A percentile compares a stretch with the other conserved stretches of the same genome.
Conservation (phyloP, 176 grass and related monocot genomes). For the Sorghum bicolor region Sorghum_bicolor_NCBIv3 NC_012870.2:65419501-65420000, state of each 20-base stretch:
- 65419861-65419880: slow-evolving; percentile 85
- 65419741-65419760: neutral
- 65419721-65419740: neutral
- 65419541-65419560: neutral
- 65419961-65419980: neutral
- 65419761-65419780: neutral
- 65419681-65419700: neutral
- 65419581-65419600: neutral
- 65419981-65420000: slow-evolving; percentile 18
- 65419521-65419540: neutral
- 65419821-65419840: slow-evolving; percentile 23
- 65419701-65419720: neutral
- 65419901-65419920: slow-evolving; percentile 97
- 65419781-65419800: neutral
- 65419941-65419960: slow-evolving; percentile 83
- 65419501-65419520: neutral
- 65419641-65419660: neutral
- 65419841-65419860: slow-evolving; percentile 64
- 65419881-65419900: slow-evolving; percentile 91
- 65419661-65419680: neutral
- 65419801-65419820: neutral
- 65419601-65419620: neutral
- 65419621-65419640: neutral
- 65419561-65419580: slow-evolving; percentile 23
- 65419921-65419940: slow-evolving; percentile 92